Conservation (phyloP, 371 early-diverging fungal species). For the Mycotypha africana region DNA sequence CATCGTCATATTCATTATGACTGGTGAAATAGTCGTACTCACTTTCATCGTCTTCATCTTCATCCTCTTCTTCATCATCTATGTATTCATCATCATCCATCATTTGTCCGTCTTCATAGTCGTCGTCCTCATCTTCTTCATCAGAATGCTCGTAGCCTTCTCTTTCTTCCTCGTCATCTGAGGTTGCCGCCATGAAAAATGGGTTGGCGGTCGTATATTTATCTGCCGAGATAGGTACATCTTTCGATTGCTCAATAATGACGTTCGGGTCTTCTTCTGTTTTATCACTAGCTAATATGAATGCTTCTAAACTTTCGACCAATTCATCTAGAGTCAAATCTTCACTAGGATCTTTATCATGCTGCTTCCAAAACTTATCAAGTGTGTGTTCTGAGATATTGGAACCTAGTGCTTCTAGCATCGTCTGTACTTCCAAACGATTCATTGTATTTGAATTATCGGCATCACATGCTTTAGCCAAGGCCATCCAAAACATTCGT, state of each 20-base stretch:
- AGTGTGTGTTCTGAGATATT: conserved; percentile 66
- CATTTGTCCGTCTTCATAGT: conserved; percentile 15
- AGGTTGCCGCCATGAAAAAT: conserved; percentile 4
- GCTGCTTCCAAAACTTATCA: conserved; percentile 54
- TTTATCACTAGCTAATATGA: conserved; percentile 20
- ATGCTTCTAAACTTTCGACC: conserved; percentile 57
- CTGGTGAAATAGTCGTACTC: conserved; percentile 6
- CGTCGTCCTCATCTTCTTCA: conserved; percentile 2
- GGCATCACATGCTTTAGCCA: conserved; percentile 63
- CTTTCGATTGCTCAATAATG: conserved; percentile 17
- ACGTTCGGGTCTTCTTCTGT: conserved; percentile 1
- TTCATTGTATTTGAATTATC: conserved; percentile 47
- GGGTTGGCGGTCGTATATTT: conserved; percentile 4
- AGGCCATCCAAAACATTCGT: conserved; percentile 68
- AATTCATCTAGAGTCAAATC: conserved; percentile 66
- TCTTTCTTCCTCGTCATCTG: conserved; percentile 13
- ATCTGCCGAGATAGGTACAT: conserved; percentile 13
- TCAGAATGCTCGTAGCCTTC: not conserved
- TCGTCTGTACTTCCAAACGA: conserved; percentile 62
- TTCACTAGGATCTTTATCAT: conserved; percentile 53
- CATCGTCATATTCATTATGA: conserved; percentile 12
- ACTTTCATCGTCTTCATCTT: conserved; percentile 1
- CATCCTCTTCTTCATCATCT: not conserved
- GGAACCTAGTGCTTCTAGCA: conserved; percentile 75
- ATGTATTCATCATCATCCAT: conserved; percentile 18